These are phyloP conservation scores for Cryptococcus sp. DNA, from an alignment of 1,284 basidiomycete species.

Conservation along the genomic window DNA sequence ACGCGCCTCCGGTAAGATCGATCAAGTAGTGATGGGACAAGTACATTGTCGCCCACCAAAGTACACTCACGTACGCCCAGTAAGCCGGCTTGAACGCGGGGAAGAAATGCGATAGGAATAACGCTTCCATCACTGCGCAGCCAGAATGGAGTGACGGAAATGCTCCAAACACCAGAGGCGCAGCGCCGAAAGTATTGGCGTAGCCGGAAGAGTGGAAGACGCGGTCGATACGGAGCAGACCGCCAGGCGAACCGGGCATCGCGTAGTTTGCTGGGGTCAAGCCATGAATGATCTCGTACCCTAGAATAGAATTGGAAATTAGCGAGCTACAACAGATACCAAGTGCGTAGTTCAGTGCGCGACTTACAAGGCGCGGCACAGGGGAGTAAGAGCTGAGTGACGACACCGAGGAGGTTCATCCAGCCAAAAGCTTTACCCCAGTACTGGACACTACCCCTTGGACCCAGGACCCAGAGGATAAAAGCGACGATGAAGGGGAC, in stretches of 20 bases:
- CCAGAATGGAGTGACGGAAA: conserved; percentile 93
- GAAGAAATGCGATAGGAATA: conserved; percentile 96
- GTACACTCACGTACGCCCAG: conserved; percentile 82
- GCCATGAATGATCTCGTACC: conserved; percentile 98
- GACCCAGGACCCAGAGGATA: conserved; percentile 76
- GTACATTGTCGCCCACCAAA: conserved; percentile 99
- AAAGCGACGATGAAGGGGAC: conserved; percentile 78
- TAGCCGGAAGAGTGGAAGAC: conserved; percentile 81
- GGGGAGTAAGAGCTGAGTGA: conserved; percentile 86
- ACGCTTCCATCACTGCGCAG: conserved; percentile 86
- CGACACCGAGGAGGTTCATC: conserved; percentile 87
- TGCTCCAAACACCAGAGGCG: conserved; percentile 94
- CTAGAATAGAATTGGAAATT: conserved; percentile 53
- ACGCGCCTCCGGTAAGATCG: conserved; percentile 91
- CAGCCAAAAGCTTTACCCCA: conserved; percentile 91
- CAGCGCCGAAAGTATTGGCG: conserved; percentile 76
- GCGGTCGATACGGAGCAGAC: conserved; percentile 87
- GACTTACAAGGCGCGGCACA: conserved; percentile 80
- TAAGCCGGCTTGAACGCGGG: conserved; percentile 66
- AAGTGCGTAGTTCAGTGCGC: neutral
- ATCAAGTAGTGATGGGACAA: conserved; percentile 97
- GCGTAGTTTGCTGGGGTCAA: conserved; percentile 90
- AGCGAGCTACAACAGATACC: neutral
- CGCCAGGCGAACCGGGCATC: conserved; percentile 90
- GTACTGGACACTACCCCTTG: conserved; percentile 76